Base-by-base conservation (phyloP, 2,329 filamentous ascomycete genomes). In the Domatiomyces globalis region DNA sequence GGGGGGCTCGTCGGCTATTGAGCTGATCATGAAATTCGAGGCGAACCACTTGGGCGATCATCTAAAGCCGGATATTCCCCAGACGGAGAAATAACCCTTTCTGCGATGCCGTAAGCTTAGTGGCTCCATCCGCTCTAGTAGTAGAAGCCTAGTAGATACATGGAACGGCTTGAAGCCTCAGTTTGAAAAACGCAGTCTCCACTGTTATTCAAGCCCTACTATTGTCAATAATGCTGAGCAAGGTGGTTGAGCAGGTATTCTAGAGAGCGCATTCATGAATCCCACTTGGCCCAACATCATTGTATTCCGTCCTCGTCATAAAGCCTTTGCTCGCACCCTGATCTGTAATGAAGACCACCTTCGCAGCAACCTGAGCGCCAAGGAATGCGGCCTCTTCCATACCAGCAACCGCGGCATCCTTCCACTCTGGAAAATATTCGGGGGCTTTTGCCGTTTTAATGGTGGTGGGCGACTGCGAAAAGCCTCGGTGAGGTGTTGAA, bases 341-440 rank as follows among this genome's bases (percentile, higher is more conserved):
- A 61, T 86, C 83, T 2, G 80, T 72, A 8, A 84, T 77, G 64
- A 85, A 86, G 47, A 85, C 69, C 19, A 85, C 79, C 67, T 84
- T 85, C 1, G 85, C 87, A 1, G 85, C 87, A 29, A 95, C 84
- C 68, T 94, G 87, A 2, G 87, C 85, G 9, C 89, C 89, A 5
- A 95, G 72, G 69, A 95, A 95, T 63, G 82, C 80, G 47, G 85
- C 80, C 68, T 95, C 89, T 63, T 95, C 89, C 62, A 77, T 79
- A 1, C 80, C 80, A 10, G 54, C 50, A 45, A 66, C 66, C 60
- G 68, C 67, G 51, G 81, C 79, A 69, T 85, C 89, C 64, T 87
- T 87, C 87, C 88, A 95, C 67, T 95, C 89, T 9, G 84, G 79
- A 59, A 95, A 84, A 67, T 95, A 95, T 49, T 86, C 84, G 0